Percentiles rank a stretch among this genome's conserved stretches.
phyloP scores from a whole-genome alignment of 106 monocot genomes.

The Narthecium ossifragum region DNA sequence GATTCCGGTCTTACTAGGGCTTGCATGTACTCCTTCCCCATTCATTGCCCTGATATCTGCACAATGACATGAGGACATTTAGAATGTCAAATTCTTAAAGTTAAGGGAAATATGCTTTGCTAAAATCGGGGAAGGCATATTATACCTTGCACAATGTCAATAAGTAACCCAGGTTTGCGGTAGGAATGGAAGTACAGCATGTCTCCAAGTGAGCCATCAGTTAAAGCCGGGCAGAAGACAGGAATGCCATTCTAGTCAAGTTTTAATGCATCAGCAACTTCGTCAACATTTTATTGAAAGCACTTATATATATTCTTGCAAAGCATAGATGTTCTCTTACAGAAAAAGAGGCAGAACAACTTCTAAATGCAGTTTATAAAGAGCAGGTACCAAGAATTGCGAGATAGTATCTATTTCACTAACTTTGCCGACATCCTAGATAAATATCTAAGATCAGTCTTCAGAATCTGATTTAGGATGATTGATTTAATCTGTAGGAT shows the following conservation, averaged over 20 bases:
- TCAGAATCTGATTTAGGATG: no score
- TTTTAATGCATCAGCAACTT: slow-evolving; percentile 5
- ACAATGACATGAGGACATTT: not conserved
- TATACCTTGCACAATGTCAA: slow-evolving; percentile 92
- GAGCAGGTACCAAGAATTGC: not conserved
- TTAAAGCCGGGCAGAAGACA: slow-evolving; percentile 75
- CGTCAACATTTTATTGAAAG: not conserved
- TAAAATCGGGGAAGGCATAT: not conserved
- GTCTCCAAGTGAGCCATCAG: slow-evolving; percentile 91
- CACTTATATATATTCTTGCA: no score
- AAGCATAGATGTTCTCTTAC: no score
- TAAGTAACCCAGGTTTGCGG: slow-evolving; percentile 59
- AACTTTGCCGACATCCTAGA: no score
- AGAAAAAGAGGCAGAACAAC: no score
- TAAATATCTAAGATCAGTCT: no score
- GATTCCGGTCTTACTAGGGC: slow-evolving; percentile 78
- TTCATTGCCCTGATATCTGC: slow-evolving; percentile 82
- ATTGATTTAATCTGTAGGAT: no score
- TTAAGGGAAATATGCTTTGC: no score
- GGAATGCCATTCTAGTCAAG: slow-evolving; percentile 61
- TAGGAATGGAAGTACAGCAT: slow-evolving; percentile 88
- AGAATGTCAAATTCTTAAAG: no score
- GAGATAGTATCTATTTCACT: not conserved
- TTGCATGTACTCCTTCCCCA: slow-evolving; percentile 76
- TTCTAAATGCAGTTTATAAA: not conserved